phyloP scores from a whole-genome alignment of 2,329 filamentous ascomycete genomes.

The Purpureocillium lavendulum region DNA sequence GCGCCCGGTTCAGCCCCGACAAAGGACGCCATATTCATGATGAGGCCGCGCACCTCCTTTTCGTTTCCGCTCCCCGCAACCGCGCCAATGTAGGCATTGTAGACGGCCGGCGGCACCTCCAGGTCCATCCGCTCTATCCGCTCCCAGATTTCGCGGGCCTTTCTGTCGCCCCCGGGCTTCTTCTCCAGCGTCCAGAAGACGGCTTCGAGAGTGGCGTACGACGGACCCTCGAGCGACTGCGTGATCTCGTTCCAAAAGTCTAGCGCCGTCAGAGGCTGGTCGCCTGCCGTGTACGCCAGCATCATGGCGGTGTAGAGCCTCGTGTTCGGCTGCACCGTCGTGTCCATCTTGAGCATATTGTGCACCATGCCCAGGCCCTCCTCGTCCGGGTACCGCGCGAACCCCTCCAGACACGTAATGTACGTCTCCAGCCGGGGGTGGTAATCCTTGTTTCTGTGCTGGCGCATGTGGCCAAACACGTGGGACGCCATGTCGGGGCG shows the following conservation, averaged over 20 bases:
- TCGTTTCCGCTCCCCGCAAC: conserved; percentile 65
- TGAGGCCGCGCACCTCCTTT: conserved; percentile 56
- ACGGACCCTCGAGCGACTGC: conserved; percentile 77
- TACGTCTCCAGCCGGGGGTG: conserved; percentile 71
- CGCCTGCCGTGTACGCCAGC: conserved; percentile 70
- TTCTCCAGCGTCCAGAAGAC: conserved; percentile 73
- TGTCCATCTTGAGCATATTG: conserved; percentile 92
- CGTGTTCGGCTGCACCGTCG: conserved; percentile 69
- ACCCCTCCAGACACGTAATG: conserved; percentile 65
- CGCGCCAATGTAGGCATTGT: conserved; percentile 68
- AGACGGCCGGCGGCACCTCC: conserved; percentile 64
- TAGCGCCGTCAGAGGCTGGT: conserved; percentile 56
- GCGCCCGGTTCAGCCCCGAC: conserved; percentile 60
- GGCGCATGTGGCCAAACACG: conserved; percentile 92
- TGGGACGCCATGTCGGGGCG: conserved; percentile 78
- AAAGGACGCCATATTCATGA: conserved; percentile 58
- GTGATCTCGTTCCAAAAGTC: conserved; percentile 80
- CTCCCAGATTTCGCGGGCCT: conserved; percentile 61
- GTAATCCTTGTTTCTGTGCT: conserved; percentile 52
- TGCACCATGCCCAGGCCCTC: conserved; percentile 69
- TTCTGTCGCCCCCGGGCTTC: conserved; percentile 46
- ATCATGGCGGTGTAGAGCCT: conserved; percentile 76
- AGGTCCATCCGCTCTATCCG: conserved; percentile 68
- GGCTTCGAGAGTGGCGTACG: conserved; percentile 70
- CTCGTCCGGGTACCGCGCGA: conserved; percentile 45